Evolutionary conservation across 805 yeast species (phyloP).

Genomic region (Torulaspora delbrueckii): DNA sequence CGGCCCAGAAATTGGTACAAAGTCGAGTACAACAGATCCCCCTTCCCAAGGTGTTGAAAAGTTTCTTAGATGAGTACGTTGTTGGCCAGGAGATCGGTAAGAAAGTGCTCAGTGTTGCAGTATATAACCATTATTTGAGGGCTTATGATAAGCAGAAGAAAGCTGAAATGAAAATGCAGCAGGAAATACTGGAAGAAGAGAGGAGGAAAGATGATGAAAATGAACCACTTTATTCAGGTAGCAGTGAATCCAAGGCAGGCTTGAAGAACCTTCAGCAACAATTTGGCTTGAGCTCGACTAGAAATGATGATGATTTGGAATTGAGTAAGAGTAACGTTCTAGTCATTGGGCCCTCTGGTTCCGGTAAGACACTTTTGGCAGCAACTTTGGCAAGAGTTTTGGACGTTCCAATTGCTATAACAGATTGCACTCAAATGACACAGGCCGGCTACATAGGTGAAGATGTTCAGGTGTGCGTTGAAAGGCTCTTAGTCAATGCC

Average conservation of each 20-base stretch:
- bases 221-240: slow-evolving; percentile 16
- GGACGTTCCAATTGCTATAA: slow-evolving; percentile 54
- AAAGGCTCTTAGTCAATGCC: slow-evolving; percentile 46
- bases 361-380: slow-evolving; percentile 57
- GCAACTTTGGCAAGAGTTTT: slow-evolving; percentile 48
- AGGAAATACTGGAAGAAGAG: slow-evolving; percentile 31
- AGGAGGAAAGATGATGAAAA: slow-evolving; percentile 24
- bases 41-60: slow-evolving; percentile 44
- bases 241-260: slow-evolving; percentile 34
- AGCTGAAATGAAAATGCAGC: slow-evolving; percentile 27
- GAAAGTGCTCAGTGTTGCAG: slow-evolving; percentile 56
- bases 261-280: slow-evolving; percentile 30
- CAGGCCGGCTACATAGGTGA: slow-evolving; percentile 66
- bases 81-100: slow-evolving; percentile 55
- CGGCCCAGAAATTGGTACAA: slow-evolving; percentile 18
- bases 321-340: slow-evolving; percentile 53
- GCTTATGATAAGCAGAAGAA: slow-evolving; percentile 40
- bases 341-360: slow-evolving; percentile 57
- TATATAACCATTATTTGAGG: slow-evolving; percentile 52
- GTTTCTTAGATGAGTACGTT: slow-evolving; percentile 46
- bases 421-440: slow-evolving; percentile 58
- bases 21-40: slow-evolving; percentile 34
- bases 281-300: slow-evolving; percentile 23
- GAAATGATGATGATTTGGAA: slow-evolving; percentile 40
- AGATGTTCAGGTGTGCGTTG: slow-evolving; percentile 55